A percentile compares a stretch with the other conserved stretches of the same genome.
Conservation (phyloP, 805 yeast species). For the Barnettozyma sucrosica region DNA sequence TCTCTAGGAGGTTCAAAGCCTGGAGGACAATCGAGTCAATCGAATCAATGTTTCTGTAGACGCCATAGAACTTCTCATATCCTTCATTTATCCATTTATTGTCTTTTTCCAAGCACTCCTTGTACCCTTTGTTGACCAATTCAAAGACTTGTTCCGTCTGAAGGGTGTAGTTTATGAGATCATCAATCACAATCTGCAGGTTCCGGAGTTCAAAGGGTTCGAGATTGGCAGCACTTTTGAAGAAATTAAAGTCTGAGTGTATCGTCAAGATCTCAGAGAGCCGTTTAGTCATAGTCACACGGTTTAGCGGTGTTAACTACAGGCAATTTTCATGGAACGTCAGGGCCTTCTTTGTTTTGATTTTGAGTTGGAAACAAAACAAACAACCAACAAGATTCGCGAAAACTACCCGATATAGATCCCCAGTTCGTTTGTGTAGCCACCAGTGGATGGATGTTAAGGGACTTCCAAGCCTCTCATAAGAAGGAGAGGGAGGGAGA, state of each 20-base stretch:
- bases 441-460: too few species aligned
- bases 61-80: conserved; percentile 27
- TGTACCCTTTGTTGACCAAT: conserved; percentile 3
- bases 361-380: neutral
- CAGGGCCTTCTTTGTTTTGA: neutral
- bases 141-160: conserved; percentile 15
- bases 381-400: neutral
- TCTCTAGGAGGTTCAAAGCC: conserved; percentile 32
- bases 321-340: neutral
- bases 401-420: conserved; percentile 1
- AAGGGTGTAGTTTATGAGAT: conserved; percentile 18
- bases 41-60: conserved; percentile 27
- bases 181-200: conserved; percentile 18
- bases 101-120: conserved; percentile 2
- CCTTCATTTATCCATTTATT: conserved; percentile 33
- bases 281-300: conserved; percentile 9
- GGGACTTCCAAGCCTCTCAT: too few species aligned
- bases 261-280: conserved; percentile 23
- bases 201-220: conserved; percentile 23
- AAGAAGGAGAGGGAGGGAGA: too few species aligned
- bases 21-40: conserved; percentile 33
- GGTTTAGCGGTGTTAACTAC: neutral
- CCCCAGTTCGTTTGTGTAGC: too few species aligned
- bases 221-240: conserved; percentile 19
- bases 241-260: conserved; percentile 22